These are phyloP conservation scores for Penicillium sp. DNA, from an alignment of 2,329 filamentous ascomycete species.

Conservation along the genomic window DNA sequence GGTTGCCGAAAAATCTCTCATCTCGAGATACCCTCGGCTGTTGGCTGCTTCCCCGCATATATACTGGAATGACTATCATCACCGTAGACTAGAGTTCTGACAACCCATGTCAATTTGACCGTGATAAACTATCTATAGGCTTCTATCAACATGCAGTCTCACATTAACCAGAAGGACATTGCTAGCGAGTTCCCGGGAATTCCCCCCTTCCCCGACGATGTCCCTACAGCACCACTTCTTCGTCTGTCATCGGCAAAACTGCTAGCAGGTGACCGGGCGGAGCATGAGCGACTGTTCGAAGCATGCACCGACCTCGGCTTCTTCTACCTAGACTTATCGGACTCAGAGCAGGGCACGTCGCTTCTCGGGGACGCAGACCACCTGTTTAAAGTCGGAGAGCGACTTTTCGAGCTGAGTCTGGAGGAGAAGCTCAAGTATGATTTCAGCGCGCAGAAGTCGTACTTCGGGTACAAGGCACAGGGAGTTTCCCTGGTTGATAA, in stretches of 20 bases:
- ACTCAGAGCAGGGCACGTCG: slow-evolving; percentile 34
- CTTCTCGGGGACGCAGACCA: slow-evolving; percentile 45
- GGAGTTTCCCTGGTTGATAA: slow-evolving; percentile 48
- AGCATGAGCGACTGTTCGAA: slow-evolving; percentile 36
- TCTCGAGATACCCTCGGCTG: slow-evolving; percentile 20
- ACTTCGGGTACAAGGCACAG: slow-evolving; percentile 53
- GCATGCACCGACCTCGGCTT: slow-evolving; percentile 53
- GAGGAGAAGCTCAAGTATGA: slow-evolving; percentile 56
- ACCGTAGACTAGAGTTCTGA: neutral
- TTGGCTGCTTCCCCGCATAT: slow-evolving; percentile 22
- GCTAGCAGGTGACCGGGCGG: slow-evolving; percentile 33
- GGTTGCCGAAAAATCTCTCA: too few species aligned
- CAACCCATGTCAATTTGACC: too few species aligned
- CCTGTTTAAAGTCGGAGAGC: slow-evolving; percentile 47
- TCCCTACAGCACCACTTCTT: slow-evolving; percentile 45
- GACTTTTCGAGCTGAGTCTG: slow-evolving; percentile 48
- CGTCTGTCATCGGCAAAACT: slow-evolving; percentile 42
- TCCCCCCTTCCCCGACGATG: slow-evolving; percentile 43
- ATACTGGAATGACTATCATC: neutral
- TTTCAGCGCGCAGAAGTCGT: slow-evolving; percentile 48
- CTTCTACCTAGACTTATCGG: slow-evolving; percentile 54
- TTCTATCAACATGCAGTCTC: slow-evolving; percentile 4
- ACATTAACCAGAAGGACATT: neutral
- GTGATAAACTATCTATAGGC: too few species aligned
- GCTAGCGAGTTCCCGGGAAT: slow-evolving; percentile 26